phyloP scores from a whole-genome alignment of 139 green algal species.

The Deuterostichococcus epilithicus region DNA sequence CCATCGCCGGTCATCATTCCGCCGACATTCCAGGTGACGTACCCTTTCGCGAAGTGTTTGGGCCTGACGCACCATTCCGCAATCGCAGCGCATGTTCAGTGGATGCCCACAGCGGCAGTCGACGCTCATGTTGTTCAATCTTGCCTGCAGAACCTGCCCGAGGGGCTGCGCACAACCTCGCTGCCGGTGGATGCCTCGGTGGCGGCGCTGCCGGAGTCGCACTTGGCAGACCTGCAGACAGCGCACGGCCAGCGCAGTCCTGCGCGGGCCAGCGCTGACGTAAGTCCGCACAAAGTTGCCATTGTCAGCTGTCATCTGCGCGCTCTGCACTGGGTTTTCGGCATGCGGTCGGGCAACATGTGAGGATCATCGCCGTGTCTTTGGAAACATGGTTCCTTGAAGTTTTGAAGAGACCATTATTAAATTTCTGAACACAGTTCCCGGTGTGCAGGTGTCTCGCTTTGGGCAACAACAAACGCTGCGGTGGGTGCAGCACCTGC shows the following conservation, averaged over 20 bases:
- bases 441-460: too few species aligned
- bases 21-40: conserved; percentile 66
- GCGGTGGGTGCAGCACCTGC: too few species aligned
- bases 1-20: conserved; percentile 81
- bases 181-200: conserved; percentile 18
- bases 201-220: conserved; percentile 9
- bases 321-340: too few species aligned
- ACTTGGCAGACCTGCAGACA: background rate
- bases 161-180: background rate
- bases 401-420: too few species aligned
- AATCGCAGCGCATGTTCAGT: background rate
- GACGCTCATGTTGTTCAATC: background rate
- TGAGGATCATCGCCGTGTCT: too few species aligned
- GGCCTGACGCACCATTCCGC: background rate
- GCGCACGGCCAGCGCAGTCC: background rate
- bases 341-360: too few species aligned
- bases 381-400: too few species aligned
- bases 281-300: background rate
- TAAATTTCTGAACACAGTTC: too few species aligned
- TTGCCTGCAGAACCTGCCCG: background rate
- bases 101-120: background rate
- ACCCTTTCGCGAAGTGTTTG: background rate
- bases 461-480: too few species aligned
- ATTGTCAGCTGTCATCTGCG: too few species aligned
- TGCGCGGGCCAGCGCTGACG: background rate